Evolutionary conservation across 345 rosid genomes (phyloP).

Genomic region (Zanthoxylum bungeanum): DNA sequence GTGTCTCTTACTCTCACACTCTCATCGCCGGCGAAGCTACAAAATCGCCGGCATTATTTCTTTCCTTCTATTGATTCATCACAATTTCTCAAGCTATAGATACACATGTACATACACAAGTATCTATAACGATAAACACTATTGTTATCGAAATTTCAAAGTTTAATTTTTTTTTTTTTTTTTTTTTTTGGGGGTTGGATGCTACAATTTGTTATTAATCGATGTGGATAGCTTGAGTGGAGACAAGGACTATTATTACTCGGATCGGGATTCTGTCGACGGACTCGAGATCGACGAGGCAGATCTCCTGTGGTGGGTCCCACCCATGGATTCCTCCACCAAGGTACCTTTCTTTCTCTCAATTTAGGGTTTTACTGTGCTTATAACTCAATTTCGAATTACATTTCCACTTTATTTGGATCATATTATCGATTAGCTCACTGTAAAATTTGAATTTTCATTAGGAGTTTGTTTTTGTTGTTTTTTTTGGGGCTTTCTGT

Average conservation of each 20-base stretch:
- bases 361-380: background rate
- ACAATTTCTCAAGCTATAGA: background rate
- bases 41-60: background rate
- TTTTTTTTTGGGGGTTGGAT: background rate
- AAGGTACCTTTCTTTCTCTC: conserved; percentile 35
- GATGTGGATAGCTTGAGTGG: conserved; percentile 55
- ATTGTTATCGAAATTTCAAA: too few species aligned
- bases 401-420: background rate
- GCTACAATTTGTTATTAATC: background rate
- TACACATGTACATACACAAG: background rate
- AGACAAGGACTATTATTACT: conserved; percentile 61
- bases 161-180: too few species aligned
- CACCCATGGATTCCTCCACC: conserved; percentile 43
- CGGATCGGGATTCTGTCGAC: conserved; percentile 64
- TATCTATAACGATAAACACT: background rate
- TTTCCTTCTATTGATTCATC: background rate
- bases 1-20: conserved; percentile 14
- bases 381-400: background rate
- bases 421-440: background rate
- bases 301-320: conserved; percentile 34
- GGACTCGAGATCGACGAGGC: conserved; percentile 64
- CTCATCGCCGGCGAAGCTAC: conserved; percentile 23
- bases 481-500: background rate
- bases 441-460: background rate
- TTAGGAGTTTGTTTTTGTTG: too few species aligned